These are phyloP conservation scores for Ceratocystis huliohia DNA, from an alignment of 2,329 filamentous ascomycete species.

Conservation along the genomic window DNA sequence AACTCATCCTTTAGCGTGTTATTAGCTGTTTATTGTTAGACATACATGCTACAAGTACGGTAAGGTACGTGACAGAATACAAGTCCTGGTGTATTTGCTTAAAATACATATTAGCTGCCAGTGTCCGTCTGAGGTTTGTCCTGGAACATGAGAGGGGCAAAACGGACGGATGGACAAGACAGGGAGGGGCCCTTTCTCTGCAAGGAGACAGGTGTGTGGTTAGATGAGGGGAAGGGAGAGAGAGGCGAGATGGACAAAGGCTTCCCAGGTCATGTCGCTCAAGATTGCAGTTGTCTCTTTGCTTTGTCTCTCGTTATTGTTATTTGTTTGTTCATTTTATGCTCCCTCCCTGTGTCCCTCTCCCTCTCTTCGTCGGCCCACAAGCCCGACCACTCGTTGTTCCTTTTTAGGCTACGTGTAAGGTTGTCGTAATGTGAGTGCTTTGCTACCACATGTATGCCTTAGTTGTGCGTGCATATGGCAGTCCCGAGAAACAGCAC, in stretches of 20 bases:
- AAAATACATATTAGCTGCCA: background rate
- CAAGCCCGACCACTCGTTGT: background rate
- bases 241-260: too few relatives aligned
- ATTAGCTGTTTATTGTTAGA: background rate
- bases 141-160: background rate
- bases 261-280: background rate
- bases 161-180: background rate
- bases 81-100: background rate
- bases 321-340: background rate
- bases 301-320: background rate
- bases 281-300: background rate
- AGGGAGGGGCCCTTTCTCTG: background rate
- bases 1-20: background rate
- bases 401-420: background rate
- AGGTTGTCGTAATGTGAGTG: background rate
- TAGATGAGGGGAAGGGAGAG: too few relatives aligned
- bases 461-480: background rate
- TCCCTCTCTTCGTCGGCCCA: background rate
- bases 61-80: background rate
- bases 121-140: background rate
- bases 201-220: background rate
- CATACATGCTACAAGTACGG: background rate
- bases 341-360: background rate
- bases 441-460: background rate
- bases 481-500: background rate